Evolutionary conservation across 345 rosid species (phyloP).

Genomic region (Camelina hispida): DNA sequence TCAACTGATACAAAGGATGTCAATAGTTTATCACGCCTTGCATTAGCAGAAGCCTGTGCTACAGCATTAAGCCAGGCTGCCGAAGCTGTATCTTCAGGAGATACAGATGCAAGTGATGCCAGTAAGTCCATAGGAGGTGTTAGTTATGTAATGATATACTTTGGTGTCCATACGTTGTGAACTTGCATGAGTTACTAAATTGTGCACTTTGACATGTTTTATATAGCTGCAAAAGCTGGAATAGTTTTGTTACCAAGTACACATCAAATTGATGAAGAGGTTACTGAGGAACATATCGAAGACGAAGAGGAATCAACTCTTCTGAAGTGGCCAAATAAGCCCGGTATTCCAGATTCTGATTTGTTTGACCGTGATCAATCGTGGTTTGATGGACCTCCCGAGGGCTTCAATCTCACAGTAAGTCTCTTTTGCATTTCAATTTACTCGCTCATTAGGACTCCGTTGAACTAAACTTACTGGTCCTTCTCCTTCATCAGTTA

Average conservation of each 20-base stretch:
- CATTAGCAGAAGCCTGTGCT: slow-evolving; percentile 85
- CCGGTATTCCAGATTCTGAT: slow-evolving; percentile 59
- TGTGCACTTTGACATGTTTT: slow-evolving; percentile 23
- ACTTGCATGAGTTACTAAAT: slow-evolving; percentile 11
- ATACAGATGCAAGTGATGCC: slow-evolving; percentile 57
- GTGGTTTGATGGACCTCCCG: slow-evolving; percentile 85
- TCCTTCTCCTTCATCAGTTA: slow-evolving; percentile 50
- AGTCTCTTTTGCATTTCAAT: slow-evolving; percentile 39
- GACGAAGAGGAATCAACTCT: slow-evolving; percentile 54
- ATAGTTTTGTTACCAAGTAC: slow-evolving; percentile 62
- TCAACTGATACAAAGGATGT: slow-evolving; percentile 43
- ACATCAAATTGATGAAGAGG: slow-evolving; percentile 47
- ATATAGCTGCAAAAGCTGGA: slow-evolving; percentile 73
- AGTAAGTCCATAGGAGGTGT: slow-evolving; percentile 50
- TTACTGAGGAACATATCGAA: slow-evolving; percentile 4
- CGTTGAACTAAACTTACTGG: slow-evolving; percentile 6
- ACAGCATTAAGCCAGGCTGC: slow-evolving; percentile 77
- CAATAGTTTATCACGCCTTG: slow-evolving; percentile 47
- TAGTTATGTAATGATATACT: not conserved
- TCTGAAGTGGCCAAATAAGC: slow-evolving; percentile 71
- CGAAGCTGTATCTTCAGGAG: slow-evolving; percentile 70
- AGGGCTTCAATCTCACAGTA: slow-evolving; percentile 76
- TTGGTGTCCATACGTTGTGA: slow-evolving; percentile 16
- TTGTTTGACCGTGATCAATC: slow-evolving; percentile 77
- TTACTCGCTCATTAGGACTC: not conserved